phyloP scores from a whole-genome alignment of 1,139 yeast genomes.

The Kodamaea alishanica region DNA sequence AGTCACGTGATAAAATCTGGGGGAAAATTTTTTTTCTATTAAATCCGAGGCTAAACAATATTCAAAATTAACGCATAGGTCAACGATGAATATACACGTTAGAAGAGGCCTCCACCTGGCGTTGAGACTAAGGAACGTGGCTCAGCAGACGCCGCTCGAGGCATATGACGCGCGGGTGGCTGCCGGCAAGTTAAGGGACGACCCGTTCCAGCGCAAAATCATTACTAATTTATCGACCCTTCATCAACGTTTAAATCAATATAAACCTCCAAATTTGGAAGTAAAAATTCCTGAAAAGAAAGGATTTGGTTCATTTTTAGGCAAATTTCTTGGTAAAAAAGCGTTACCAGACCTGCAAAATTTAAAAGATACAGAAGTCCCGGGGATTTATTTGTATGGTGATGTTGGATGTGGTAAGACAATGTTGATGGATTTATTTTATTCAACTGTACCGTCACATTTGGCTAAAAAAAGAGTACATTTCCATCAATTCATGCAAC shows the following conservation, averaged over 20 bases:
- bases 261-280: constrained; percentile 53
- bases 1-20: constrained; percentile 1
- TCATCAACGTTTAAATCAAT: constrained; percentile 44
- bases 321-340: constrained; percentile 12
- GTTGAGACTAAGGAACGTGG: background rate
- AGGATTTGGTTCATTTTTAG: constrained; percentile 34
- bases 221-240: constrained; percentile 51
- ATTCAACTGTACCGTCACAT: constrained; percentile 72
- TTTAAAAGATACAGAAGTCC: constrained; percentile 37
- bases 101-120: constrained; percentile 2
- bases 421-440: constrained; percentile 95
- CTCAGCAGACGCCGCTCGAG: constrained; percentile 42
- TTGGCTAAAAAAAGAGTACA: constrained; percentile 78
- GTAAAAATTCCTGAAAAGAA: constrained; percentile 47
- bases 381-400: constrained; percentile 89
- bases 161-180: constrained; percentile 58
- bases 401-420: constrained; percentile 99
- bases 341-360: constrained; percentile 1
- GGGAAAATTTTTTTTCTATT: background rate
- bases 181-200: constrained; percentile 53
- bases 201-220: constrained; percentile 64
- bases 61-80: too few relatives aligned
- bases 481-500: constrained; percentile 96
- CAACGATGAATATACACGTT: background rate
- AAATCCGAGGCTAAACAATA: too few relatives aligned